phyloP scores from a whole-genome alignment of 2,329 filamentous ascomycete genomes.

The Aureobasidium namibiae region DNA sequence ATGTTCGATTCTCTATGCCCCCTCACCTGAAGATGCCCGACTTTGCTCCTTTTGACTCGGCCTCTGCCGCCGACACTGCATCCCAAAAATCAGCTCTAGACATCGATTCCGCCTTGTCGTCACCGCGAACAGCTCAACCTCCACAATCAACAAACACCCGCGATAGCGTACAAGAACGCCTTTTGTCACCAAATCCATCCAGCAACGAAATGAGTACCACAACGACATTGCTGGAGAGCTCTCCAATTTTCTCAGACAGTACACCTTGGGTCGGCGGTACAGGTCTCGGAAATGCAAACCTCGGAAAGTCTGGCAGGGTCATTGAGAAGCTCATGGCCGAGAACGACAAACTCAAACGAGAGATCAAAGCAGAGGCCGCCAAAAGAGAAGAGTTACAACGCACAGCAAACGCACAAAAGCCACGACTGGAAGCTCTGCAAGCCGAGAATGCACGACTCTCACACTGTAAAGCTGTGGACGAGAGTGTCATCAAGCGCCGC shows the following conservation, averaged over 20 bases:
- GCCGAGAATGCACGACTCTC: constrained; percentile 62
- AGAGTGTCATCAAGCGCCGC: constrained; percentile 60
- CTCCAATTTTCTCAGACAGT: constrained; percentile 10
- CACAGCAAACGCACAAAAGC: constrained; percentile 57
- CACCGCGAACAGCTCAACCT: not conserved
- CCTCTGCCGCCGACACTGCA: not conserved
- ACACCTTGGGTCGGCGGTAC: constrained; percentile 17
- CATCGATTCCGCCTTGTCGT: not conserved
- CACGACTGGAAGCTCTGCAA: constrained; percentile 61
- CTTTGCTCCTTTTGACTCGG: constrained; percentile 4
- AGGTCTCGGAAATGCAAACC: constrained; percentile 13
- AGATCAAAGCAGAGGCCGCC: constrained; percentile 39
- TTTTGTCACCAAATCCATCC: not conserved
- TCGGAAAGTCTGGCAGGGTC: constrained; percentile 65
- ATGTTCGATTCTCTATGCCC: constrained; percentile 5
- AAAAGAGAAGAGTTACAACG: constrained; percentile 62
- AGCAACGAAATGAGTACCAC: constrained; percentile 6
- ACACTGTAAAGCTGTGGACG: constrained; percentile 63
- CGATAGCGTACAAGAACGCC: not conserved
- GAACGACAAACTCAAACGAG: constrained; percentile 68
- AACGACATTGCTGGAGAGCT: not conserved
- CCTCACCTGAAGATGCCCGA: constrained; percentile 9
- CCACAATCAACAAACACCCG: not conserved
- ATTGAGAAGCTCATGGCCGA: constrained; percentile 77
- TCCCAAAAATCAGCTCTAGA: not conserved